These are phyloP conservation scores for Trebouxiophyceae sp. DNA, from an alignment of 163 green algal genomes.

Conservation along the genomic window DNA sequence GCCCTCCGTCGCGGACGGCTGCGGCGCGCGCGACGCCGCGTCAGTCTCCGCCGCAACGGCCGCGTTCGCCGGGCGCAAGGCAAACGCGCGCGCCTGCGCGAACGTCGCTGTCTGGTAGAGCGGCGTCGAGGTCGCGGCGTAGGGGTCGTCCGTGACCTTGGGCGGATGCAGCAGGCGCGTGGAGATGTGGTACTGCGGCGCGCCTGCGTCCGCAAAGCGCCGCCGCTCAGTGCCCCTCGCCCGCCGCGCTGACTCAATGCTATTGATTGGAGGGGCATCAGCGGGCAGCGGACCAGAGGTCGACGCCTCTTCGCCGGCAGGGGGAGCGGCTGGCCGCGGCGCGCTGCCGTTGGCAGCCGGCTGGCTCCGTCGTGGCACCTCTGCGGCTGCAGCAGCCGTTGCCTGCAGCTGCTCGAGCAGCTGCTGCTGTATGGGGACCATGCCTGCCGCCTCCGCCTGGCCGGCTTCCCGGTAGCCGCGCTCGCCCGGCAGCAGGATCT, in stretches of 20 bases:
- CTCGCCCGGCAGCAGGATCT: slow-evolving; percentile 69
- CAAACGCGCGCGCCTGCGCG: no score
- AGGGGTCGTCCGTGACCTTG: slow-evolving; percentile 51
- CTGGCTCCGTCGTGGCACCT: neutral
- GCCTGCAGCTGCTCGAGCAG: slow-evolving; percentile 19
- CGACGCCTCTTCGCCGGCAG: no score
- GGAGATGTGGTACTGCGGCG: slow-evolving; percentile 15
- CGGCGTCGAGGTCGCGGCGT: slow-evolving; percentile 55
- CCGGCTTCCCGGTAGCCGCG: slow-evolving; percentile 42
- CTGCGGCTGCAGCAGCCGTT: no score
- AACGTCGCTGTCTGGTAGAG: slow-evolving; percentile 96
- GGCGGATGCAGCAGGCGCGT: slow-evolving; percentile 54
- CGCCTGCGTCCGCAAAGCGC: no score
- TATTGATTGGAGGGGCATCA: no score
- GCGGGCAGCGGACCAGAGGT: no score
- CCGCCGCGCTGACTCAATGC: no score
- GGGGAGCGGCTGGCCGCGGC: neutral
- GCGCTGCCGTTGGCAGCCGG: neutral
- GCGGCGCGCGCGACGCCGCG: no score
- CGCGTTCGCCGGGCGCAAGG: no score
- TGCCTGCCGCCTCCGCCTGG: slow-evolving; percentile 8
- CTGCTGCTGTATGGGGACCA: slow-evolving; percentile 11
- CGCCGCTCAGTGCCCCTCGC: no score
- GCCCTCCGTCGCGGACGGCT: slow-evolving; percentile 72
- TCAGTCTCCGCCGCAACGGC: no score